Base-by-base conservation (phyloP, 2,329 filamentous ascomycete genomes). In the Phoma sp. region DNA sequence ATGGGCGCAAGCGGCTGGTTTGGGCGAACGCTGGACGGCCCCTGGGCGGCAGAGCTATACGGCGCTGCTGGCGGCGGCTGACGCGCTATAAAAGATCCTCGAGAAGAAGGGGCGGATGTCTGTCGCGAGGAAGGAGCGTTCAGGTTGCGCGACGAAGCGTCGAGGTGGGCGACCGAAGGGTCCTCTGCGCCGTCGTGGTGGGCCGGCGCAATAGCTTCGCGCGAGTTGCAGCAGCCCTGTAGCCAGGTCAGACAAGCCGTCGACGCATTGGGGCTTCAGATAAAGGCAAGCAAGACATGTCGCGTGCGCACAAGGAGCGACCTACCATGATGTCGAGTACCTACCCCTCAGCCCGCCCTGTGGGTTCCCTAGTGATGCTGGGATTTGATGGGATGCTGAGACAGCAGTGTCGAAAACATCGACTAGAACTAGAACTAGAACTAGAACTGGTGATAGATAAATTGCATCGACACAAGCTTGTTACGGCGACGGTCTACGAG, bases 1-100 rank as follows among this genome's bases (percentile, higher is more conserved):
- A 72, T 64, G 7, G 62, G 59, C 29, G 61, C 68, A 7, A 73
- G 56, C 7, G 62, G 62, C 13, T 57, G 54, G 45, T 72, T 73
- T 1, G 69, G 69, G 36, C 65, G 66, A 40, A 59, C 55, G 29
- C 55, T 49, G 1, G 41, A 46, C n/a, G 37, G n/a, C 4, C 42
- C 27, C 8, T 44, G 55, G 9, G 57, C 25, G 29, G 32, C 37
- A 10, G 56, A 43, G 18, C 22, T 25, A 10, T 40, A 36, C n/a
- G 45, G 22, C 18, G 35, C 40, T 41, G 41, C 29, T 27, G 36
- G 25, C 29, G 25, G 38, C 38, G 36, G 29, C 6, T 45, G 42
- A 14, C 30, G 52, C 7, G 45, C 52, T 7, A 55, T 14, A n/a
- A 46, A 41, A 1, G 52, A 55, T 0, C 30, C 52, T 7, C 52